These are phyloP conservation scores for Fusarium sp. DNA, from an alignment of 2,329 filamentous ascomycete species.

Conservation along the genomic window DNA sequence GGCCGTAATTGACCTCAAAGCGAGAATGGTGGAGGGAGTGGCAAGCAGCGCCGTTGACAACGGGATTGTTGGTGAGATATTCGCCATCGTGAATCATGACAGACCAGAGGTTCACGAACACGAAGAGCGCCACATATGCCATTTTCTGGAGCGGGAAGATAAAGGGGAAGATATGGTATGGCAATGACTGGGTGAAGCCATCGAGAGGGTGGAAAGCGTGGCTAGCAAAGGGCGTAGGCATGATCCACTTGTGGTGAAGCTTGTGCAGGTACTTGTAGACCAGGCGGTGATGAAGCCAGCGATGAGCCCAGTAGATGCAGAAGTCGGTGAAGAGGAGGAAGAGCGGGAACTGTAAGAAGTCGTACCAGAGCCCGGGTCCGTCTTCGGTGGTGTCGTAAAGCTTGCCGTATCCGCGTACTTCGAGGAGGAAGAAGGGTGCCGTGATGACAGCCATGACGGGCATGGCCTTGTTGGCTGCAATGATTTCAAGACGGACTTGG, in stretches of 20 bases:
- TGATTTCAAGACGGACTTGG: slow-evolving; percentile 87
- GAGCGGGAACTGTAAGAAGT: slow-evolving; percentile 83
- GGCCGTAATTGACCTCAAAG: slow-evolving; percentile 80
- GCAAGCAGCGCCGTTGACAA: slow-evolving; percentile 95
- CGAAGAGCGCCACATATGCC: slow-evolving; percentile 85
- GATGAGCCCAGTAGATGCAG: slow-evolving; percentile 92
- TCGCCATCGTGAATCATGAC: slow-evolving; percentile 97
- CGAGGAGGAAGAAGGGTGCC: slow-evolving; percentile 80
- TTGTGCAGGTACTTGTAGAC: slow-evolving; percentile 91
- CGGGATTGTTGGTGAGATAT: slow-evolving; percentile 88
- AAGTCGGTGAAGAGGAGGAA: slow-evolving; percentile 91
- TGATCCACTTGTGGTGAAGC: slow-evolving; percentile 99
- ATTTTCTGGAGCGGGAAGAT: slow-evolving; percentile 93
- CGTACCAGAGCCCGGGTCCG: slow-evolving; percentile 81
- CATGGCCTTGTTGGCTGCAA: slow-evolving; percentile 79
- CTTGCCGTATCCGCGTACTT: slow-evolving; percentile 86
- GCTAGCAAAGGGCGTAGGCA: slow-evolving; percentile 92
- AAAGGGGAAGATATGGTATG: slow-evolving; percentile 94
- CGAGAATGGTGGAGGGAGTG: slow-evolving; percentile 78
- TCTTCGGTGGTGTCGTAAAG: slow-evolving; percentile 85
- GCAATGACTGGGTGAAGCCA: slow-evolving; percentile 86
- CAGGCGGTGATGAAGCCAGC: slow-evolving; percentile 80
- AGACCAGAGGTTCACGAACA: slow-evolving; percentile 97
- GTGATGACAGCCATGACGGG: slow-evolving; percentile 87
- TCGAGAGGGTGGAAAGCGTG: slow-evolving; percentile 96